phyloP scores from a whole-genome alignment of 768 basidiomycete species.

The Lactifluus rugatus region DNA sequence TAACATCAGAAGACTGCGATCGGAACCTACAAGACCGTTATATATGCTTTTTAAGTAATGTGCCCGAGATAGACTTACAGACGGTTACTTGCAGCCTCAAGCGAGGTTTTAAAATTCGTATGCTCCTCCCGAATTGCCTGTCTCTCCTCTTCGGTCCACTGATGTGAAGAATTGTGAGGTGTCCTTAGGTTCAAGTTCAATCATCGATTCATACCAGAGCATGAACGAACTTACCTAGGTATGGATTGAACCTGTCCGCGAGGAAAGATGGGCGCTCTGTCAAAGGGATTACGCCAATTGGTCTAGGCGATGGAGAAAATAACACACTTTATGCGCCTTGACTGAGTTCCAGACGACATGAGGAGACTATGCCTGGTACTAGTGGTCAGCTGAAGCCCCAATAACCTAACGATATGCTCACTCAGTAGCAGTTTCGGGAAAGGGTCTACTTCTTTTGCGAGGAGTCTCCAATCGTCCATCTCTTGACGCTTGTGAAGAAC shows the following conservation, averaged over 20 bases:
- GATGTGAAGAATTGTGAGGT: neutral
- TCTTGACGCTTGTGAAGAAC: neutral
- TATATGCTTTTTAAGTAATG: neutral
- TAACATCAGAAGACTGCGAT: neutral
- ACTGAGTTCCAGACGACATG: neutral
- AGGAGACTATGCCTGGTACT: neutral
- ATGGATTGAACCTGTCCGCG: neutral
- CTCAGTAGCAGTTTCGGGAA: neutral
- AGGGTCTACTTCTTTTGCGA: constrained; percentile 8
- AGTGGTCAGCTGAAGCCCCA: neutral
- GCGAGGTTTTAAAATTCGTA: constrained; percentile 1
- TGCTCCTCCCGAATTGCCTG: constrained; percentile 5
- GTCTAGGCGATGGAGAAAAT: neutral
- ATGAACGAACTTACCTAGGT: neutral
- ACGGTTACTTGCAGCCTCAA: neutral
- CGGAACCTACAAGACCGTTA: neutral
- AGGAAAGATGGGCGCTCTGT: neutral
- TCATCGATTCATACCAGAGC: neutral
- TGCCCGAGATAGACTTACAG: neutral
- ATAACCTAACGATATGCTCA: neutral
- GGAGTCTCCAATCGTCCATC: neutral
- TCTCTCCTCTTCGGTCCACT: constrained; percentile 2
- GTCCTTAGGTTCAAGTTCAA: neutral
- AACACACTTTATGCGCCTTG: neutral
- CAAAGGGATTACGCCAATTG: neutral